Percentiles rank a stretch among this genome's conserved stretches.
Conservation (phyloP, 2,329 filamentous ascomycete genomes). For the Neonectria neomacrospora region DNA sequence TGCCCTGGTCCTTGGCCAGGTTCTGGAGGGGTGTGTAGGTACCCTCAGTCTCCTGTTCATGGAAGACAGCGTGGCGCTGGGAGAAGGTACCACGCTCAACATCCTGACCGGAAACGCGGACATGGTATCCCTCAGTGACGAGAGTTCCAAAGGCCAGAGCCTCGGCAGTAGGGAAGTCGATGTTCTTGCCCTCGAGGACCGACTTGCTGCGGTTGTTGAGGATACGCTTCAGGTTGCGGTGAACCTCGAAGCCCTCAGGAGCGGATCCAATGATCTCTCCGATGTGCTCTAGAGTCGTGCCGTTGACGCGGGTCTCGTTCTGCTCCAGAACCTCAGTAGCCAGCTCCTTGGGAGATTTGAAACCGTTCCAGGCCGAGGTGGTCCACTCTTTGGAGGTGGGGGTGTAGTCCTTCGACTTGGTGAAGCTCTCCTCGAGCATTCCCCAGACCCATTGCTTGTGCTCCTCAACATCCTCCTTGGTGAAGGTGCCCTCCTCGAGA, state of each 20-base stretch:
- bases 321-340: conserved; percentile 94
- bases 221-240: conserved; percentile 98
- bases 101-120: conserved; percentile 97
- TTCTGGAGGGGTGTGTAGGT: conserved; percentile 94
- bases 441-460: conserved; percentile 99
- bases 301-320: conserved; percentile 83
- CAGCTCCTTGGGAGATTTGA: conserved; percentile 98
- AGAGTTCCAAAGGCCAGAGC: conserved; percentile 93
- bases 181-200: conserved; percentile 89
- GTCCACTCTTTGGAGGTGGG: conserved; percentile 98
- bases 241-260: conserved; percentile 87
- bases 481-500: conserved; percentile 91
- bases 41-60: conserved; percentile 94
- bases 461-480: conserved; percentile 96
- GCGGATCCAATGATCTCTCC: conserved; percentile 80
- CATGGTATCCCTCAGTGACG: conserved; percentile 93
- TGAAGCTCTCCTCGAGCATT: conserved; percentile 97
- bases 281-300: conserved; percentile 80
- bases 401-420: conserved; percentile 97
- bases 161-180: conserved; percentile 98
- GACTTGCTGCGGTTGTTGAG: conserved; percentile 90
- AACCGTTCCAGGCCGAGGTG: conserved; percentile 98
- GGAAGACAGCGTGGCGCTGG: conserved; percentile 95
- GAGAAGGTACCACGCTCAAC: conserved; percentile 99
- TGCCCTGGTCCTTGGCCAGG: conserved; percentile 89